These are phyloP conservation scores for Tephrocybe sp. DNA, from an alignment of 768 basidiomycete species.

Conservation along the genomic window DNA sequence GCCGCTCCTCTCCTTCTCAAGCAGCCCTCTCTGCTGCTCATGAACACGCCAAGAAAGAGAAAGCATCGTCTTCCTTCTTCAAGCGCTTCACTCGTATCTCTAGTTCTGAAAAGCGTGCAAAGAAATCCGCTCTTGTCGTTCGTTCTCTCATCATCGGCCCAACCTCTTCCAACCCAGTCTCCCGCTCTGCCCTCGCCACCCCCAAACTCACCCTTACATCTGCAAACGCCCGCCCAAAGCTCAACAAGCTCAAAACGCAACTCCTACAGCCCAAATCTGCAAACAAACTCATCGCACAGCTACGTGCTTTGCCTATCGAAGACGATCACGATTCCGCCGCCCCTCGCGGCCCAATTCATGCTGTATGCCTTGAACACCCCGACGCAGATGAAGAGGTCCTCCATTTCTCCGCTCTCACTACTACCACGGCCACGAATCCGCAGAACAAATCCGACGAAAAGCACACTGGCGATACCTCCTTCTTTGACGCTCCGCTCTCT, in stretches of 20 bases:
- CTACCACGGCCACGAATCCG: constrained; percentile 11
- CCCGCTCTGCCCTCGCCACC: constrained; percentile 9
- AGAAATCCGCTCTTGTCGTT: constrained; percentile 58
- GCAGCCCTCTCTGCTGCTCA: constrained; percentile 31
- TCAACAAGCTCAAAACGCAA: constrained; percentile 65
- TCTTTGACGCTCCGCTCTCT: constrained; percentile 46
- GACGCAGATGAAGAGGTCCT: constrained; percentile 61
- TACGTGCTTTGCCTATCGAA: constrained; percentile 58
- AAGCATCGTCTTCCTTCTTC: constrained; percentile 31
- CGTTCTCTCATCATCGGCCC: constrained; percentile 70
- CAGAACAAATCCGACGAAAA: background rate
- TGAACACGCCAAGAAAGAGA: constrained; percentile 40
- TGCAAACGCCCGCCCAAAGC: constrained; percentile 44
- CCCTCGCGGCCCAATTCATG: constrained; percentile 59
- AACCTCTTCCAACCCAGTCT: constrained; percentile 14
- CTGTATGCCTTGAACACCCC: constrained; percentile 64
- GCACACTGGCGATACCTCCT: constrained; percentile 9
- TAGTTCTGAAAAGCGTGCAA: constrained; percentile 57
- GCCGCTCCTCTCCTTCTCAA: constrained; percentile 42
- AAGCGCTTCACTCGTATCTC: constrained; percentile 31
- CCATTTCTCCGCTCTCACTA: constrained; percentile 51
- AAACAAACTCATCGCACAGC: constrained; percentile 68
- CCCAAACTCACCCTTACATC: constrained; percentile 42
- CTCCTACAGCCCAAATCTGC: constrained; percentile 67
- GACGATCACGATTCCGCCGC: constrained; percentile 15